phyloP scores from a whole-genome alignment of 1,139 yeast genomes.

The Candida mesenterica region DNA sequence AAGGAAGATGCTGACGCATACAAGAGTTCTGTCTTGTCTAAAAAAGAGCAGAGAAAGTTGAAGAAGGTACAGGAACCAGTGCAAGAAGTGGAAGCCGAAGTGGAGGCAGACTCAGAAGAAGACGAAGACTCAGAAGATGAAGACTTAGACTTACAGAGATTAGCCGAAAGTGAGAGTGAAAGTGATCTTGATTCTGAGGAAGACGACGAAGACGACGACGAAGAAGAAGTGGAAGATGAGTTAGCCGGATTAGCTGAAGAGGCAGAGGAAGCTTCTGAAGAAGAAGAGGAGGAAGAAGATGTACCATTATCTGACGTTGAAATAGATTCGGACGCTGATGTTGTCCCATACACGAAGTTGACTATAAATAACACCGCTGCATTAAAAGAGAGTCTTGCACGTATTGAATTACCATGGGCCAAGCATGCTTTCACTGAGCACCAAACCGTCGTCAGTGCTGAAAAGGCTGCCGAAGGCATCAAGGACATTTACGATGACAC shows the following conservation, averaged over 20 bases:
- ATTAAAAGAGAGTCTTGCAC: constrained; percentile 61
- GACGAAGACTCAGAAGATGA: constrained; percentile 32
- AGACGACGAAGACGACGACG: constrained; percentile 39
- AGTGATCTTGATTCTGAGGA: constrained; percentile 42
- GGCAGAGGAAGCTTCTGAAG: constrained; percentile 39
- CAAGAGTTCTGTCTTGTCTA: constrained; percentile 50
- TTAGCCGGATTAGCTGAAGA: constrained; percentile 46
- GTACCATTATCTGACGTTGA: constrained; percentile 78
- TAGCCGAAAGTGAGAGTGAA: constrained; percentile 54
- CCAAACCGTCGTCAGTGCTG: constrained; percentile 65
- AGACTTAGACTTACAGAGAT: constrained; percentile 51
- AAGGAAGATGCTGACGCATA: constrained; percentile 20
- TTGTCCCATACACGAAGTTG: constrained; percentile 84
- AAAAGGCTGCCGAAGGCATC: constrained; percentile 60
- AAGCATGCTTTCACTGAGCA: constrained; percentile 79
- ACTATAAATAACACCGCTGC: constrained; percentile 77
- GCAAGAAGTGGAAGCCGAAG: constrained; percentile 11
- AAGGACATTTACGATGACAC: constrained; percentile 95
- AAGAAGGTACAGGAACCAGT: constrained; percentile 43
- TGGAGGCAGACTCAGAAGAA: constrained; percentile 28
- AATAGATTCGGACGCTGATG: constrained; percentile 81
- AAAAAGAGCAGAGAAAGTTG: constrained; percentile 62
- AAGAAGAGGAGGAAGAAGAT: constrained; percentile 56
- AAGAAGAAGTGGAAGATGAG: constrained; percentile 43
- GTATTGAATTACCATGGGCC: constrained; percentile 70